Evolutionary conservation across 352 stramenopile genomes (phyloP).

Genomic region (Phytophthora idaei): DNA sequence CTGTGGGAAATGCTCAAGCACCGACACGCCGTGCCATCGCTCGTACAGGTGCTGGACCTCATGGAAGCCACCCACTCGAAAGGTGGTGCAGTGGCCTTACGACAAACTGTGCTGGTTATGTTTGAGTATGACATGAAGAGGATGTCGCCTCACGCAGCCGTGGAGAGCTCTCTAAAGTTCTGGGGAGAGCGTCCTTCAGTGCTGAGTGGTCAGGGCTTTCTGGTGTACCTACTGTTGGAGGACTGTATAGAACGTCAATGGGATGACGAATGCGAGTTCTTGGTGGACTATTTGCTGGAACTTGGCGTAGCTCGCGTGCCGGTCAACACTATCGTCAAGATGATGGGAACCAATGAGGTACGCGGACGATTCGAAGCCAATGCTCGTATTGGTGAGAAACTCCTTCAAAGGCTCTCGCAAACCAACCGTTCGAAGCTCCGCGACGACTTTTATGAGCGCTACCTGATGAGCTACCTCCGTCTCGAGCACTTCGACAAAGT

Average conservation of each 20-base stretch:
- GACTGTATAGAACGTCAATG: conserved; percentile 38
- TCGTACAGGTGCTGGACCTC: conserved; percentile 45
- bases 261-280: conserved; percentile 37
- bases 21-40: conserved; percentile 31
- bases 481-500: conserved; percentile 44
- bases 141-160: conserved; percentile 24
- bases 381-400: conserved; percentile 36
- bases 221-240: conserved; percentile 53
- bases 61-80: conserved; percentile 44
- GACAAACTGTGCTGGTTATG: conserved; percentile 36
- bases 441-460: conserved; percentile 43
- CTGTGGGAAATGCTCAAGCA: conserved; percentile 63
- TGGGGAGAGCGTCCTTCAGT: conserved; percentile 44
- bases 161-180: conserved; percentile 43
- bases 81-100: conserved; percentile 41
- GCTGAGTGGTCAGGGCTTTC: conserved; percentile 45
- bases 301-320: conserved; percentile 31
- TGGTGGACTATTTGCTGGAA: conserved; percentile 40
- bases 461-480: conserved; percentile 46
- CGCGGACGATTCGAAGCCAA: conserved; percentile 41
- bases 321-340: conserved; percentile 36
- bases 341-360: conserved; percentile 44
- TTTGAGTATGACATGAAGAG: conserved; percentile 38
- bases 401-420: conserved; percentile 29
- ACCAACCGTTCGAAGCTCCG: conserved; percentile 31